Evolutionary conservation across 495 filamentous ascomycete genomes (phyloP), one percentile per base, ranked within the genome.

Genomic region (Penicillium lagena): DNA sequence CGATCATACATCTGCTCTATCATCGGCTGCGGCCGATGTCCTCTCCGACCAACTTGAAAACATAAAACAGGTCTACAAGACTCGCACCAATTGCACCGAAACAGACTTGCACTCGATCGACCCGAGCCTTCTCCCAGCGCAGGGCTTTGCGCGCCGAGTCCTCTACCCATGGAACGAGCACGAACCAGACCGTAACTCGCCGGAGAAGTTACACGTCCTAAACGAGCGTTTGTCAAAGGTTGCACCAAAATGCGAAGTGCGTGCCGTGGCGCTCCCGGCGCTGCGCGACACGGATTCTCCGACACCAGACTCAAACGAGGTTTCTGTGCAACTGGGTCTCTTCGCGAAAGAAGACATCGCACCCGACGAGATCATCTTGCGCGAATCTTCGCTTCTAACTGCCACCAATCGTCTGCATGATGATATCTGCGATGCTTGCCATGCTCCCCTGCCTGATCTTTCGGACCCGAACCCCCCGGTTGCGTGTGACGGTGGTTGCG

Each of bases 151-250:
- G 33, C 82, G 90, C 17, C 75, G 93, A 12, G 86, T 97, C 56
- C 71, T 95, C 12, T 98, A 98, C 62, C 87, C 90, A 11, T 98
- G 93, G 93, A 97, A 97, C 59, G 56, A 70, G 14, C 75, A 93
- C 54, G 94, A 98, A 56, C 90, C 89, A 0, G 81, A 97, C 60
- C 80, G 93, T 38, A 86, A 88, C 52, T 78, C 81, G 0, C 65
- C 78, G 6, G 78, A 85, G 45, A 85, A 79, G 3, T 63, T 97
- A 12, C 52, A 65, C 1, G 64, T 80, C 14, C 64, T 96, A 29
- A 96, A 95, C 58, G 54, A 65, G 29, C 63, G 79, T 48, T 71
- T 96, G 46, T 57, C 67, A 12, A 66, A 67, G 0, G 76, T 84
- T 10, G 88, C 87, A 7, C 83, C 87, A 0, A 74, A 77, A 42